A percentile compares a stretch with the other conserved stretches of the same genome.
Conservation (phyloP, 2,329 filamentous ascomycete genomes). For the Microdochium nivale region DNA sequence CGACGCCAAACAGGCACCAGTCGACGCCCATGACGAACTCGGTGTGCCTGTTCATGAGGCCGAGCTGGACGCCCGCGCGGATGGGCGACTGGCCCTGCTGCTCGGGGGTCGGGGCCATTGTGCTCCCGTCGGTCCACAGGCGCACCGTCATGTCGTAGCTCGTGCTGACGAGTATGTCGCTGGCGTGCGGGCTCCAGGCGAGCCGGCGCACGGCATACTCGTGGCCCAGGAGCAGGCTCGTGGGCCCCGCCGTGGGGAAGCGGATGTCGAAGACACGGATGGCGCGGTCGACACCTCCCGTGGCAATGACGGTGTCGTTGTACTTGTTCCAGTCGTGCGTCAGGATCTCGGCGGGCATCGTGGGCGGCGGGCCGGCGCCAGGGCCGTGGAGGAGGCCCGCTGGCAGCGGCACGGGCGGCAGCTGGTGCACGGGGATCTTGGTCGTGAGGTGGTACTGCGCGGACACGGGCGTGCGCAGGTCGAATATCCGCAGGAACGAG, state of each 20-base stretch:
- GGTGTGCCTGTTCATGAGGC: slow-evolving; percentile 84
- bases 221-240: slow-evolving; percentile 72
- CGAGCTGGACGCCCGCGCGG: slow-evolving; percentile 61
- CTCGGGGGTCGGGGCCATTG: slow-evolving; percentile 26
- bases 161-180: slow-evolving; percentile 76
- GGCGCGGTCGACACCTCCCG: slow-evolving; percentile 78
- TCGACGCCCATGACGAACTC: slow-evolving; percentile 96
- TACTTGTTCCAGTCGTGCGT: slow-evolving; percentile 99
- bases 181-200: slow-evolving; percentile 90
- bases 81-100: slow-evolving; percentile 20
- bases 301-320: slow-evolving; percentile 72
- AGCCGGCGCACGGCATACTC: slow-evolving; percentile 82
- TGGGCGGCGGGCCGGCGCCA: slow-evolving; percentile 24
- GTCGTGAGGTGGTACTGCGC: slow-evolving; percentile 81
- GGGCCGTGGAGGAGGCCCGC: slow-evolving; percentile 16
- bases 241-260: slow-evolving; percentile 61
- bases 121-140: slow-evolving; percentile 74
- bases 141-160: slow-evolving; percentile 98
- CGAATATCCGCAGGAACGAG: slow-evolving; percentile 82
- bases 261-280: slow-evolving; percentile 89
- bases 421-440: slow-evolving; percentile 74
- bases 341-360: slow-evolving; percentile 70
- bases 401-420: slow-evolving; percentile 37
- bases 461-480: slow-evolving; percentile 77
- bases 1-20: slow-evolving; percentile 93